Percentiles rank a stretch among this genome's conserved stretches.
These are phyloP conservation scores for Lunasporangiospora selenospora DNA, from an alignment of 192 early-diverging fungal genomes.

Conservation along the genomic window DNA sequence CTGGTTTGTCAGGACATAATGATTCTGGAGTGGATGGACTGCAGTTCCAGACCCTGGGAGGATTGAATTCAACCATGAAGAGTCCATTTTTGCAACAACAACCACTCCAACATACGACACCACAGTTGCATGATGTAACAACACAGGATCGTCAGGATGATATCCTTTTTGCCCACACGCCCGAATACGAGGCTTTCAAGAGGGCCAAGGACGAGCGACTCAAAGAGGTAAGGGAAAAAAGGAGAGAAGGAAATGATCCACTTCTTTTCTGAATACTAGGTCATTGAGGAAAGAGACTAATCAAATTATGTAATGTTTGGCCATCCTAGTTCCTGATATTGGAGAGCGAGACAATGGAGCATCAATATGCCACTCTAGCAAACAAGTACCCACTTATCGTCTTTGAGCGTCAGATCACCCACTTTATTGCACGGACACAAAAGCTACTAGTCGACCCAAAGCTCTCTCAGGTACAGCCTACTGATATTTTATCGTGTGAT, in stretches of 20 bases:
- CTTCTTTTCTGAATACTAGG: slow-evolving; percentile 45
- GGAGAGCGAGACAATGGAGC: slow-evolving; percentile 28
- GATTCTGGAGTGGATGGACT: slow-evolving; percentile 55
- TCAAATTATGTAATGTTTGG: no score
- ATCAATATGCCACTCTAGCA: slow-evolving; percentile 53
- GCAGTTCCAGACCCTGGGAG: slow-evolving; percentile 37
- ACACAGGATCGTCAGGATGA: slow-evolving; percentile 47
- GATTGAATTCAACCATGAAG: slow-evolving; percentile 14
- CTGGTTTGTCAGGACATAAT: no score
- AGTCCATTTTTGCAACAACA: neutral
- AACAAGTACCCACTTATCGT: slow-evolving; percentile 50
- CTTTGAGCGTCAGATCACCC: slow-evolving; percentile 58
- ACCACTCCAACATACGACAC: neutral
- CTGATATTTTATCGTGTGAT: neutral
- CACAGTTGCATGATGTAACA: slow-evolving; percentile 26
- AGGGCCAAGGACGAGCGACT: slow-evolving; percentile 24
- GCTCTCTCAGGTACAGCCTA: slow-evolving; percentile 48
- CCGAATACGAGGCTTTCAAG: slow-evolving; percentile 24
- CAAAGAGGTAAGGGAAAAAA: slow-evolving; percentile 20
- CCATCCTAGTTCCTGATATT: slow-evolving; percentile 44
- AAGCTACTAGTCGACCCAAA: slow-evolving; percentile 53
- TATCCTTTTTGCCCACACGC: slow-evolving; percentile 34
- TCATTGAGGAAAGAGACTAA: no score
- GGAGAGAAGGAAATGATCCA: no score
- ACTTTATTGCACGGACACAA: slow-evolving; percentile 54